Conservation (phyloP, 2,329 filamentous ascomycete genomes). For the Biscogniauxia mediterranea region DNA sequence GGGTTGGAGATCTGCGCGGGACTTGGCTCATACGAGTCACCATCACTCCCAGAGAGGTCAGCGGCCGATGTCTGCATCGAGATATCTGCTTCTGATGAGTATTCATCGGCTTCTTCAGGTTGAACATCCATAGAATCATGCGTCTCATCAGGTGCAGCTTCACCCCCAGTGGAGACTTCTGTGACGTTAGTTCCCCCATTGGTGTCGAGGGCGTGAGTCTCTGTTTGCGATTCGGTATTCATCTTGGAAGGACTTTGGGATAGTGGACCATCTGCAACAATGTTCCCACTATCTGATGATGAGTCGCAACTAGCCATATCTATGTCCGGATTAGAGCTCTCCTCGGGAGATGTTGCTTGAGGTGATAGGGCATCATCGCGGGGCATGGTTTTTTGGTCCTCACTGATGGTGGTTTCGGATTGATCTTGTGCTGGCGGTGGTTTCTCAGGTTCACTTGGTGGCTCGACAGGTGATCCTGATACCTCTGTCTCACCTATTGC, state of each 20-base stretch:
- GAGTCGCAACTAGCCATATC: neutral
- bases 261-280: neutral
- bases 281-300: neutral
- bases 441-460: neutral
- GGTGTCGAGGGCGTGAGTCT: neutral
- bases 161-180: neutral
- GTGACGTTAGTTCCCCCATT: neutral
- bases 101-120: constrained; percentile 6
- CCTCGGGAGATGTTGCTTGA: neutral
- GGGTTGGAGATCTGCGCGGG: constrained; percentile 20
- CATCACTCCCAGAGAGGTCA: constrained; percentile 21
- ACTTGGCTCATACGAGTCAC: constrained; percentile 21
- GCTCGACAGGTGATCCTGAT: neutral
- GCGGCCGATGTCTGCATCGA: constrained; percentile 18
- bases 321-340: neutral
- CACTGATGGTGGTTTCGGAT: neutral
- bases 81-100: constrained; percentile 11
- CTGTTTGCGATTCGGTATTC: neutral
- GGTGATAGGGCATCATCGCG: neutral
- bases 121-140: neutral
- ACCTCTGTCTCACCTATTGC: neutral
- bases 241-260: neutral
- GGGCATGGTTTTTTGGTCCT: neutral
- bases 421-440: neutral
- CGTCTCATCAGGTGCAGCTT: neutral